A percentile compares a stretch with the other conserved stretches of the same genome.
Conservation (phyloP, 2,329 filamentous ascomycete genomes). For the Apiospora aurea region DNA sequence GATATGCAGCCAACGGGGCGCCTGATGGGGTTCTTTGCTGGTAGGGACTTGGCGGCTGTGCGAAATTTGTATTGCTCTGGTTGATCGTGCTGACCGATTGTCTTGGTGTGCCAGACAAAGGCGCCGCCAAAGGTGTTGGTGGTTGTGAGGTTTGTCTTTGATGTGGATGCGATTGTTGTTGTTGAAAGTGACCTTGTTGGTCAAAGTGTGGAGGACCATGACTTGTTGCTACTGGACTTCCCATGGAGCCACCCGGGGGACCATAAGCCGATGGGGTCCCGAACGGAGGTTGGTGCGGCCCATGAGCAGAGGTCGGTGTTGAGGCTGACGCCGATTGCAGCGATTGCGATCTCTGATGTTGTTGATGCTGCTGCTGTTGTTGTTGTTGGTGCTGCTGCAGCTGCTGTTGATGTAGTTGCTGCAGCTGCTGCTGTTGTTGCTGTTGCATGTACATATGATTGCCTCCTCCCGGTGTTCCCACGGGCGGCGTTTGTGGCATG, state of each 20-base stretch:
- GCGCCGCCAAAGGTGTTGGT: conserved; percentile 60
- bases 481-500: conserved; percentile 58
- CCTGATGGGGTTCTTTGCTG: conserved; percentile 55
- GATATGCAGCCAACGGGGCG: conserved; percentile 38
- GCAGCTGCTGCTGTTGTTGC: conserved; percentile 39
- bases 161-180: conserved; percentile 37
- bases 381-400: conserved; percentile 47
- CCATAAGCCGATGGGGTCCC: conserved; percentile 51
- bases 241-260: conserved; percentile 43
- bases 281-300: conserved; percentile 59
- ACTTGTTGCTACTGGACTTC: conserved; percentile 58
- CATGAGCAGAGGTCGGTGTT: conserved; percentile 68
- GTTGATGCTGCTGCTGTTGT: conserved; percentile 48
- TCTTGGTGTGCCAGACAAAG: conserved; percentile 51
- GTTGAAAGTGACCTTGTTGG: conserved; percentile 29
- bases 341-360: conserved; percentile 61
- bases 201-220: conserved; percentile 48
- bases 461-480: conserved; percentile 50
- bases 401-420: conserved; percentile 44
- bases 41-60: conserved; percentile 66
- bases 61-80: conserved; percentile 43
- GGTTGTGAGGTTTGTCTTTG: conserved; percentile 62
- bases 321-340: conserved; percentile 66
- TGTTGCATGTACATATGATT: conserved; percentile 43
- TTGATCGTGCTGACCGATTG: conserved; percentile 46